Conservation (phyloP, 2,329 filamentous ascomycete species). For the Macrophomina phaseolina region DNA sequence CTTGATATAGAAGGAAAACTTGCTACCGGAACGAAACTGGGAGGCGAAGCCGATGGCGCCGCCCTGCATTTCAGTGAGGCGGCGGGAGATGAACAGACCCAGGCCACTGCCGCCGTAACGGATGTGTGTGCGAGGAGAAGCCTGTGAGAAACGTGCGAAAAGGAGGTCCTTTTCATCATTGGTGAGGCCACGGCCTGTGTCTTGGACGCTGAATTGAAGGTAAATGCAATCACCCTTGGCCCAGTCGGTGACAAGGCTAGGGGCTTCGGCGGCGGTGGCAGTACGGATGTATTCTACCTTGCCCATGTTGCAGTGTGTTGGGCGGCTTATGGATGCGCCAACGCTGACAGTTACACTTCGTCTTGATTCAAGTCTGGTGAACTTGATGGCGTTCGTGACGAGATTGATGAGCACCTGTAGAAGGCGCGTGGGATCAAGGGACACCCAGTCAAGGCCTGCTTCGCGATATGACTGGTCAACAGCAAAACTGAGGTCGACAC, state of each 20-base stretch:
- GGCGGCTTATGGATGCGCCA: conserved; percentile 36
- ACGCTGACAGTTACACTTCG: conserved; percentile 47
- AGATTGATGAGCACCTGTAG: conserved; percentile 51
- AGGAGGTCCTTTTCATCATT: conserved; percentile 42
- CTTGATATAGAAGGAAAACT: conserved; percentile 54
- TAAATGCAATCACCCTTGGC: conserved; percentile 44
- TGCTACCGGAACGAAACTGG: conserved; percentile 43
- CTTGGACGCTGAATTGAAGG: conserved; percentile 43
- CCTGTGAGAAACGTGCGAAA: conserved; percentile 42
- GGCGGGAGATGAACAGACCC: conserved; percentile 53
- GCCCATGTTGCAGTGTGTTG: neutral
- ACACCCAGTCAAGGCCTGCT: conserved; percentile 46
- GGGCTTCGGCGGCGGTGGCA: conserved; percentile 13
- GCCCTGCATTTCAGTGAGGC: conserved; percentile 52
- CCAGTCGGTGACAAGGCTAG: conserved; percentile 37
- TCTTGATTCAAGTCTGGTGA: conserved; percentile 45
- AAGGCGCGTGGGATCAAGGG: conserved; percentile 50
- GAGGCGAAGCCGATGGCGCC: conserved; percentile 54
- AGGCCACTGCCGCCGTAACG: conserved; percentile 53
- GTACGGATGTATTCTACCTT: conserved; percentile 23
- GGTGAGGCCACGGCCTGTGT: conserved; percentile 49
- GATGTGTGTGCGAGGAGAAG: conserved; percentile 44
- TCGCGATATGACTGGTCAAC: conserved; percentile 45
- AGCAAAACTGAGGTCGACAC: conserved; percentile 39
- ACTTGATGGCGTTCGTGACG: conserved; percentile 56